A percentile compares a stretch with the other conserved stretches of the same genome.
Conservation (phyloP, 108 stramenopile species). For the Seminavis robusta region DNA sequence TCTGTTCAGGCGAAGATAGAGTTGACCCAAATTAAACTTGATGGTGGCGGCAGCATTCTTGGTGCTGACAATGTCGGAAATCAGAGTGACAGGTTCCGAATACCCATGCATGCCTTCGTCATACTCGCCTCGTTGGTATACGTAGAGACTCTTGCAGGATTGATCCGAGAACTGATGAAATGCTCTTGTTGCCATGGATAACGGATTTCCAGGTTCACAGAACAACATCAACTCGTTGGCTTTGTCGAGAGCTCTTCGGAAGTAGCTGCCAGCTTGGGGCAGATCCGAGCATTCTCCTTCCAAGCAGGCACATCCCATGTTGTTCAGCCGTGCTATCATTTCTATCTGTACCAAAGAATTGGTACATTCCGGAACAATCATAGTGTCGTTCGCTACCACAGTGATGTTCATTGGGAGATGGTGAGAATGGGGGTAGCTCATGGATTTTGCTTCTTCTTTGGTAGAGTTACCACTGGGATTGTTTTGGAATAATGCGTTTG, state of each 20-base stretch:
- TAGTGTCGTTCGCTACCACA: too few relatives aligned
- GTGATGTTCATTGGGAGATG: too few relatives aligned
- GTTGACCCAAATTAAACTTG: constrained; percentile 56
- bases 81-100: constrained; percentile 16
- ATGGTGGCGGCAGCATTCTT: constrained; percentile 25
- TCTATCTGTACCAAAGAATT: too few relatives aligned
- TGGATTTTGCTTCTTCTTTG: too few relatives aligned
- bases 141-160: constrained; percentile 20
- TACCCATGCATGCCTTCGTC: constrained; percentile 63
- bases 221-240: constrained; percentile 14
- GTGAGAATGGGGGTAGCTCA: too few relatives aligned
- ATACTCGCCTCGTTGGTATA: constrained; percentile 58
- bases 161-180: too few relatives aligned
- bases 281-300: constrained; percentile 3
- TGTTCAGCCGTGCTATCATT: constrained; percentile 25
- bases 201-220: neutral
- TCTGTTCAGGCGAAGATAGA: constrained; percentile 16
- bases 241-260: constrained; percentile 16
- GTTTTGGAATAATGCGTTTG: too few relatives aligned
- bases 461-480: too few relatives aligned
- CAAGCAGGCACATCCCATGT: constrained; percentile 22
- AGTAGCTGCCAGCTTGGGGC: constrained; percentile 4
- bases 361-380: too few relatives aligned
- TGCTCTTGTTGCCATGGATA: too few relatives aligned
- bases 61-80: constrained; percentile 1